Evolutionary conservation across 169 alveolate species (phyloP), one percentile per base, ranked within the genome.

Genomic region (Cryptosporidium andersoni): DNA sequence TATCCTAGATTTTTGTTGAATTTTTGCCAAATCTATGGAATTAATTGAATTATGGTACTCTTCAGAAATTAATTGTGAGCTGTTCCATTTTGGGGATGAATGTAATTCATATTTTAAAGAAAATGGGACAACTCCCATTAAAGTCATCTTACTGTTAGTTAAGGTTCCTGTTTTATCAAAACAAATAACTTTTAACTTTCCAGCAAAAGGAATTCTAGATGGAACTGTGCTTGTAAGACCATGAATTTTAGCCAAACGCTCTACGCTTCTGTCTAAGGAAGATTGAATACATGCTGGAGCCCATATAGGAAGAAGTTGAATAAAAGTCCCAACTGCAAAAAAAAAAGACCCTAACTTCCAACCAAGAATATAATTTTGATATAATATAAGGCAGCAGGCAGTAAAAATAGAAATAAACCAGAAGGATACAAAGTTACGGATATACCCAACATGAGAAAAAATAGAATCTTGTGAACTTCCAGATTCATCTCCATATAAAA

Each of bases 321-420:
- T 74, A 16, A 74, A 74, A 25, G 85, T 74, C n/a, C 85, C 85
- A 34, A 74, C 85, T 25, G 85, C 85, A 36, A 74, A 74, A 64
- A 74, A 74, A 49, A 74, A 74, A n/a, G 85, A 74, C 2, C 85
- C 85, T n/a, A 68, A 58, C 14, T 63, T 74, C 85, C 85, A 74
- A 1, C 85, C 85, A 42, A 74, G 67, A 6, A 62, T 8, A n/a
- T 56, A 64, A 42, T 58, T 74, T 40, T 74, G 85, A 12, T 74
- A 74, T 7, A 74, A 4, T 25, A 74, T 74, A 8, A 64, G 51
- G n/a, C 48, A 47, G 6, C 14, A 34, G 5, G 74, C 85, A 5
- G 67, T 43, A 6, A 51, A 53, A 9, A 74, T 55, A 66, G 60
- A 58, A 2, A 74, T 40, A 3, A 16, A 1, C 85, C 85, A 74